Evolutionary conservation across 2,329 filamentous ascomycete genomes (phyloP), one percentile per base, ranked within the genome.

Genomic region (Penicillium freii): DNA sequence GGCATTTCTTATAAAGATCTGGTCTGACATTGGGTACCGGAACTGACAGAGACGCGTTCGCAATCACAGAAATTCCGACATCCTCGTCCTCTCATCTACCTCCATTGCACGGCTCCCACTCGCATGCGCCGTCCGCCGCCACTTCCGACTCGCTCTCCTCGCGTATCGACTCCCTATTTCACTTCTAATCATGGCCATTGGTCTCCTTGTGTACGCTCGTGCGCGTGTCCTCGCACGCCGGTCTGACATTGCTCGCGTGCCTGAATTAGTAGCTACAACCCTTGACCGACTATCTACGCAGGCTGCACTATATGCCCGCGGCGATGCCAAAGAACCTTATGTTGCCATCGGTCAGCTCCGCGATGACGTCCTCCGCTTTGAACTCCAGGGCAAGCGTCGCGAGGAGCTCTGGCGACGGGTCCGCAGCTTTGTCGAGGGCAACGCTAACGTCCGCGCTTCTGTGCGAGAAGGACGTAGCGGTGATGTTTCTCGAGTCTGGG

Each of bases 31-130:
- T 75, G 76, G 75, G 66, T 68, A 66, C 64, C 63, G 68, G 70
- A 79, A 96, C 92, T 96, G 92, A 96, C 86, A 96, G 92, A 87
- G 84, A 81, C 81, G 80, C 84, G 80, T 77, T 84, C 80, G 79
- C 84, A 74, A 81, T 87, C 78, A 86, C 86, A 93, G 90, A 91
- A 80, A 83, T 81, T 81, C 84, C 83, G 78, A 77, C 79, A 75
- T 80, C 82, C 77, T 86, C 81, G 79, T 79, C 75, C 85, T 97
- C 82, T 85, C 86, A 77, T 93, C 89, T 79, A 89, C 84, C 81
- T 95, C 91, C 82, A 89, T 96, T 87, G 89, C 92, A 84, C 85
- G 89, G 77, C 83, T 97, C 88, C 85, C 92, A 80, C 82, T 97
- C 88, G 73, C 79, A 80, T 74, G 78, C 66, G 72, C 77, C 70